Evolutionary conservation across 768 basidiomycete species (phyloP), one percentile per base, ranked within the genome.

Genomic region (Tulasnella sp.): DNA sequence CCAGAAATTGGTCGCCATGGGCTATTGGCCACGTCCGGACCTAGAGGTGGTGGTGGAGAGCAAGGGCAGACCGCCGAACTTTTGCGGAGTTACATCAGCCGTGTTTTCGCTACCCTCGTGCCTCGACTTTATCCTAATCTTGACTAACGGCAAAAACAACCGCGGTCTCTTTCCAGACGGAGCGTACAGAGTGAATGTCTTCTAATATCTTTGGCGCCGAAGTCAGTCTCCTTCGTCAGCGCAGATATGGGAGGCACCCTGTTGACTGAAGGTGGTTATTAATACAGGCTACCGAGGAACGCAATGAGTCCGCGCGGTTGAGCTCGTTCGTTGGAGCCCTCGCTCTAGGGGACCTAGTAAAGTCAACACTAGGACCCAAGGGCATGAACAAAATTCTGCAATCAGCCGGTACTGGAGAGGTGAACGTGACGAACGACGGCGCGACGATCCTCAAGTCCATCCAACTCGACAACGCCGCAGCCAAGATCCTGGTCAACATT

Each of bases 331-430:
- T 99, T 78, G 98, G 98, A 46, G 97, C 98, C 8, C 92, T 98
- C 83, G 98, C 98, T 0, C 90, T 99, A 46, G 98, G 98, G 64
- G 98, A 99, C 88, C 92, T 99, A 83, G 97, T 99, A 84, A 99
- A 99, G 88, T 97, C 96, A 0, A 99, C 98, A 11, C 90, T 99
- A 2, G 98, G 98, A 12, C 98, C 98, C 34, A 99, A 99, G 87
- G 98, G 98, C 79, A 99, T 99, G 97, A 99, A 98, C 92, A 99
- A 99, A 89, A 99, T 99, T 82, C 91, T 99, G 22, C 97, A 97
- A 86, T 97, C 96, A 1, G 92, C 87, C 1, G 95, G 96, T 7
- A 91, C 93, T 0, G 96, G 96, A 7, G 94, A 96, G 41, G 94
- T 99, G 84, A 98, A 93, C 82, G 97, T 99, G 75, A 99, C 98